A percentile compares a stretch with the other conserved stretches of the same genome.
These are phyloP conservation scores for Mimosa pudica DNA, from an alignment of 306 rosid species.

Conservation along the genomic window DNA sequence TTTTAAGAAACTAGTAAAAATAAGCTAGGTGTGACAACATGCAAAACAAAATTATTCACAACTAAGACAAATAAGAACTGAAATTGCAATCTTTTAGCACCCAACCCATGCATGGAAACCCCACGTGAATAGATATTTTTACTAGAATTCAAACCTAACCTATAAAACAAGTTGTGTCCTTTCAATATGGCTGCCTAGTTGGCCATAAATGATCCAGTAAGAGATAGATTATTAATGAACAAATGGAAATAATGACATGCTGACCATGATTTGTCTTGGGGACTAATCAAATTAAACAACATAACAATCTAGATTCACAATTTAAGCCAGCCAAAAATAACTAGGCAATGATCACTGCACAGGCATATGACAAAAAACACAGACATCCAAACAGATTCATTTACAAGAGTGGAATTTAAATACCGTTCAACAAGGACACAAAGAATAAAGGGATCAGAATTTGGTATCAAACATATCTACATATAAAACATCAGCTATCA, in stretches of 20 bases:
- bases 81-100: neutral
- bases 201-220: conserved; percentile 50
- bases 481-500: too few species aligned
- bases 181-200: conserved; percentile 41
- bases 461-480: too few species aligned
- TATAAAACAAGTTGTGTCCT: conserved; percentile 38
- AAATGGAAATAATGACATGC: conserved; percentile 62
- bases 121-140: neutral
- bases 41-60: neutral
- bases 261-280: conserved; percentile 55
- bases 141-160: conserved; percentile 10
- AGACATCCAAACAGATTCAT: too few species aligned
- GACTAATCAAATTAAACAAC: conserved; percentile 64
- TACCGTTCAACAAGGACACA: too few species aligned
- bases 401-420: too few species aligned
- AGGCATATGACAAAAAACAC: neutral
- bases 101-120: neutral
- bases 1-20: too few species aligned
- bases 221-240: conserved; percentile 57
- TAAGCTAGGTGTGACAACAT: too few species aligned
- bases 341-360: neutral
- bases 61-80: neutral
- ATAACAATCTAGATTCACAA: conserved; percentile 10
- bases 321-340: neutral
- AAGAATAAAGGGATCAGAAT: too few species aligned